Conservation (phyloP, 2,329 filamentous ascomycete species). For the Cladosporium sp. region DNA sequence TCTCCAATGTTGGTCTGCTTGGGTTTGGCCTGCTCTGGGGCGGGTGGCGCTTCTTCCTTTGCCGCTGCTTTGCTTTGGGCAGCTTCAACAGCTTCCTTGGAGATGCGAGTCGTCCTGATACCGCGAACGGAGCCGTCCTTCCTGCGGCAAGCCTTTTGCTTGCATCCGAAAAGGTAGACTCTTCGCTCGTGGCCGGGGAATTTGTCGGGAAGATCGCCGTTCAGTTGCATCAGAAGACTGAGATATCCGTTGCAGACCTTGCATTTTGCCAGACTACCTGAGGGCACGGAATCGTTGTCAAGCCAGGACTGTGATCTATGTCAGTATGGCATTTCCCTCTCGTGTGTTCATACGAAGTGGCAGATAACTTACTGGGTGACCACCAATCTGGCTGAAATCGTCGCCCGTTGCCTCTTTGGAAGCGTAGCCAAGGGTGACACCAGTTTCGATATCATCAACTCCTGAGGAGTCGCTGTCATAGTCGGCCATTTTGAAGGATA, state of each 20-base stretch:
- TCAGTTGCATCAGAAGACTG: slow-evolving; percentile 81
- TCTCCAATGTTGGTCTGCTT: slow-evolving; percentile 53
- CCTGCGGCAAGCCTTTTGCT: slow-evolving; percentile 70
- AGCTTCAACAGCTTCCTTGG: slow-evolving; percentile 13
- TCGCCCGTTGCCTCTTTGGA: slow-evolving; percentile 75
- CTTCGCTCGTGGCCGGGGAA: slow-evolving; percentile 85
- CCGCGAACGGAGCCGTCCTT: slow-evolving; percentile 77
- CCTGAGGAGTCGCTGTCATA: slow-evolving; percentile 86
- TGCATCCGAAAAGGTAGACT: slow-evolving; percentile 81
- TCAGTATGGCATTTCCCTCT: too few relatives aligned
- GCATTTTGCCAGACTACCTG: slow-evolving; percentile 74
- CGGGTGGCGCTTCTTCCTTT: slow-evolving; percentile 18
- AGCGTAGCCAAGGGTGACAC: slow-evolving; percentile 85
- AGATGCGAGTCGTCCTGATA: slow-evolving; percentile 61
- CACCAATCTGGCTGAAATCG: slow-evolving; percentile 80
- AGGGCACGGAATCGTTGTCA: slow-evolving; percentile 63
- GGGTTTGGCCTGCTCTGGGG: slow-evolving; percentile 22
- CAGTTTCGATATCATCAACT: slow-evolving; percentile 71
- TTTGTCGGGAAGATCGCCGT: slow-evolving; percentile 79
- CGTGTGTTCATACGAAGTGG: neutral
- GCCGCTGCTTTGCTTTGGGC: slow-evolving; percentile 18
- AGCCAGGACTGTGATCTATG: slow-evolving; percentile 68
- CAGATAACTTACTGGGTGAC: slow-evolving; percentile 64
- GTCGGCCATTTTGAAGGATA: slow-evolving; percentile 28
- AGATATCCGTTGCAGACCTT: slow-evolving; percentile 80